These are phyloP conservation scores for Trichothecium roseum DNA, from an alignment of 2,329 filamentous ascomycete species.

Conservation along the genomic window DNA sequence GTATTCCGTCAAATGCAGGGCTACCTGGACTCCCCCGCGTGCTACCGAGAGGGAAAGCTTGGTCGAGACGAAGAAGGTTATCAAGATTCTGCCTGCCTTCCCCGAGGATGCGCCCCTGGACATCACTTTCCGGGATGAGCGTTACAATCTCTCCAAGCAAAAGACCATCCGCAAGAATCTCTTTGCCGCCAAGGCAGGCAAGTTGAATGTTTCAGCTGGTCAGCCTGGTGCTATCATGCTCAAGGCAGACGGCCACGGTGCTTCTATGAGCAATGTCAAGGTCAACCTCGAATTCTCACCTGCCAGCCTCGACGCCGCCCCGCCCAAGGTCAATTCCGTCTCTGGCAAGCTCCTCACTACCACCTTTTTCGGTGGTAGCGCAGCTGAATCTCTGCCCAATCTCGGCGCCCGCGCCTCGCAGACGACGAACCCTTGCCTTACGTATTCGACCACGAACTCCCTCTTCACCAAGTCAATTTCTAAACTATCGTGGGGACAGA, in stretches of 20 bases:
- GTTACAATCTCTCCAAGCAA: conserved; percentile 38
- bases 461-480: conserved; percentile 27
- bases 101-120: conserved; percentile 41
- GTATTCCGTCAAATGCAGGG: conserved; percentile 40
- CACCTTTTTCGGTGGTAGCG: conserved; percentile 40
- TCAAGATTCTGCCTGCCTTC: conserved; percentile 42
- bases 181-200: conserved; percentile 39
- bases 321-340: conserved; percentile 38
- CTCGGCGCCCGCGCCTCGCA: conserved; percentile 32
- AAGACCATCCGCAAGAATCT: conserved; percentile 44
- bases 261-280: conserved; percentile 29
- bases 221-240: conserved; percentile 40
- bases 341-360: conserved; percentile 39
- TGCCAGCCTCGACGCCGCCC: conserved; percentile 25
- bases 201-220: conserved; percentile 31
- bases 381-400: conserved; percentile 38
- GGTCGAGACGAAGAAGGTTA: conserved; percentile 29
- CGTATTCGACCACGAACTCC: conserved; percentile 33
- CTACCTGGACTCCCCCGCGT: conserved; percentile 15
- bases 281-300: conserved; percentile 39
- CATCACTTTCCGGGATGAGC: conserved; percentile 33
- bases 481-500: conserved; percentile 29
- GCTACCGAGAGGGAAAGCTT: conserved; percentile 13
- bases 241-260: conserved; percentile 34
- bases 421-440: conserved; percentile 28